phyloP scores from a whole-genome alignment of 805 yeast species.

The Ogataea paraovalis region DNA sequence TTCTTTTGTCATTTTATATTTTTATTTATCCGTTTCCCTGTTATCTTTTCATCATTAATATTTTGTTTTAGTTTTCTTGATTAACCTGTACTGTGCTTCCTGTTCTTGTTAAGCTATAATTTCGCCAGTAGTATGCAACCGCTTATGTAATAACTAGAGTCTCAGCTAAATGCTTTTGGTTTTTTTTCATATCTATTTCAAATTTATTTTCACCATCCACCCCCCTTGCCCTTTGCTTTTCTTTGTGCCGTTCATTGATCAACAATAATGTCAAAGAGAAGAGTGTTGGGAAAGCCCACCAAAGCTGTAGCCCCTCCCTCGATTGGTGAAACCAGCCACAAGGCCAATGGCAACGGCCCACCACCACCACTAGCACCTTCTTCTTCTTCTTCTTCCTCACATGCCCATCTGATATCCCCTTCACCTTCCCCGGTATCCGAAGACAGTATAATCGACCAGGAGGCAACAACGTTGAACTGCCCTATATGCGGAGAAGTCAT shows the following conservation, averaged over 20 bases:
- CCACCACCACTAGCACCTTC: neutral
- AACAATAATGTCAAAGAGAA: slow-evolving; percentile 21
- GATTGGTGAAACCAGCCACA: too few species aligned
- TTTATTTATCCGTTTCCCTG: neutral
- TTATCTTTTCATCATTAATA: too few species aligned
- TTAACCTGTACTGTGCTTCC: neutral
- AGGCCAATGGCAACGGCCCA: too few species aligned
- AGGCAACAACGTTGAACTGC: slow-evolving; percentile 36
- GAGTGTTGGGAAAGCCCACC: slow-evolving; percentile 19
- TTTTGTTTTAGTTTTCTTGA: neutral
- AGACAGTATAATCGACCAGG: slow-evolving; percentile 1
- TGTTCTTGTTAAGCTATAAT: neutral
- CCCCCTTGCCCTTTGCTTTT: neutral
- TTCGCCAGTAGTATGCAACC: too few species aligned
- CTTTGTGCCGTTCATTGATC: neutral
- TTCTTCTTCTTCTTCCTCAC: neutral
- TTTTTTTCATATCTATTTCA: too few species aligned
- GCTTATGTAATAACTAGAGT: too few species aligned
- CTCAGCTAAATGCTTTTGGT: too few species aligned
- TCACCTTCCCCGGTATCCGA: neutral
- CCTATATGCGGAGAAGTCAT: slow-evolving; percentile 68
- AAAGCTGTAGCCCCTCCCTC: neutral
- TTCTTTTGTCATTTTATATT: slow-evolving; percentile 1
- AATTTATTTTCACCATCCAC: neutral
- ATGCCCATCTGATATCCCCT: neutral